Evolutionary conservation across 305 asterid species (phyloP).

Genomic region (Fraxinus velutina): DNA sequence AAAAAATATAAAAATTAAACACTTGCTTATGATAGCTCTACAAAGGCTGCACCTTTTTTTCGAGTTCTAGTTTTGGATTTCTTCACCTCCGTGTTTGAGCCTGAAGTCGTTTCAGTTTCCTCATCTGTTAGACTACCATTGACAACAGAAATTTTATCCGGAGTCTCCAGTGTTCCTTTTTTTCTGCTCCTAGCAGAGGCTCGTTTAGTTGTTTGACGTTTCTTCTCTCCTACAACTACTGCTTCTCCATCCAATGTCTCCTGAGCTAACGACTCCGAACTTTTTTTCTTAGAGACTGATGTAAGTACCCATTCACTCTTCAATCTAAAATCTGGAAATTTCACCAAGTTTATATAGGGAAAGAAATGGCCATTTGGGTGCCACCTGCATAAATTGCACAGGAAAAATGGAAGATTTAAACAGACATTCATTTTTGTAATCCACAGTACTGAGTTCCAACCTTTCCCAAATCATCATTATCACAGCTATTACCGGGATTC

Average conservation of each 20-base stretch:
- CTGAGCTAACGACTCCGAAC: conserved; percentile 35
- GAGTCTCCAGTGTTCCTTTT: conserved; percentile 32
- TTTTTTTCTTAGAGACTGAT: conserved; percentile 48
- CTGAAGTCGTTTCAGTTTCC: conserved; percentile 34
- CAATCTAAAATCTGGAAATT: conserved; percentile 43
- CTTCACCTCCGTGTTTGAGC: conserved; percentile 33
- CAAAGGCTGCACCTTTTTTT: conserved; percentile 44
- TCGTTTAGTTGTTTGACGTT: conserved; percentile 42
- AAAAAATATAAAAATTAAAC: not conserved
- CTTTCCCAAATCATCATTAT: not conserved
- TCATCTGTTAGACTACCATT: conserved; percentile 36
- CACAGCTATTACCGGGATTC: not conserved
- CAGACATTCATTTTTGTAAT: not conserved
- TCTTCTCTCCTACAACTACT: conserved; percentile 42
- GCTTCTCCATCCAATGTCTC: conserved; percentile 50
- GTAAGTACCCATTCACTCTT: conserved; percentile 40
- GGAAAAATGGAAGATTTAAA: not conserved
- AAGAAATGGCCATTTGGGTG: conserved; percentile 38
- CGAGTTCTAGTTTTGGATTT: conserved; percentile 43
- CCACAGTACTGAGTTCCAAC: not conserved
- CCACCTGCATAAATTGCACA: conserved; percentile 53
- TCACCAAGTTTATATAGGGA: conserved; percentile 41
- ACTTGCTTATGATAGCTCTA: not conserved
- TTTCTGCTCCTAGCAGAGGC: conserved; percentile 52
- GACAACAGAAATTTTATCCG: conserved; percentile 38